These are phyloP conservation scores for Capillidium rhysosporum DNA, from an alignment of 371 early-diverging fungal genomes.

Conservation along the genomic window DNA sequence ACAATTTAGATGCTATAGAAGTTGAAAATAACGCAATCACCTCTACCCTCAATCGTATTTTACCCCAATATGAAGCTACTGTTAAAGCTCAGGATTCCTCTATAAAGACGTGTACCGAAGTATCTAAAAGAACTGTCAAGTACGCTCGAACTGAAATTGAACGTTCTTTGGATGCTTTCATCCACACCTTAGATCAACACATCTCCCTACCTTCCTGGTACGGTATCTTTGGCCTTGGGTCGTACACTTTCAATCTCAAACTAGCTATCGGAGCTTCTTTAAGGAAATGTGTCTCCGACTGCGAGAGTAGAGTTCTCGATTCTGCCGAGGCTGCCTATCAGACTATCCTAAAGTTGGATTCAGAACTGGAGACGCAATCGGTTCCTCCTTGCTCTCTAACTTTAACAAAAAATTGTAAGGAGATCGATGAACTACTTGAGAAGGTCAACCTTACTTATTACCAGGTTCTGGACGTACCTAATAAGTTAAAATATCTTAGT, in stretches of 20 bases:
- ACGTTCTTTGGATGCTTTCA: neutral
- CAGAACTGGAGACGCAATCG: neutral
- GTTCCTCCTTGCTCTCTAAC: neutral
- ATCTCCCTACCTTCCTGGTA: neutral
- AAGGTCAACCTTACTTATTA: neutral
- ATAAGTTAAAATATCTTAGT: neutral
- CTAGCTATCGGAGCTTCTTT: neutral
- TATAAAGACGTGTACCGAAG: neutral
- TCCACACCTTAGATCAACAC: neutral
- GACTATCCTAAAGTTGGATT: neutral
- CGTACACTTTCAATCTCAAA: neutral
- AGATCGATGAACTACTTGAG: neutral
- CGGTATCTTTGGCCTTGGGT: neutral
- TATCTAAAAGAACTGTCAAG: neutral
- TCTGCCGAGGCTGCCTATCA: neutral
- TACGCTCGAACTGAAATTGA: neutral
- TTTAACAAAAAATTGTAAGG: neutral
- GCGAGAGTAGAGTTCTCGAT: neutral
- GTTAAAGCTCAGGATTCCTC: neutral
- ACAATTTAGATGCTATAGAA: constrained; percentile 24
- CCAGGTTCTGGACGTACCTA: neutral
- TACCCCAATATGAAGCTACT: constrained; percentile 3
- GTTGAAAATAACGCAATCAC: constrained; percentile 8
- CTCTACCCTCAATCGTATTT: neutral
- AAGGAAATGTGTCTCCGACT: neutral